Percentiles rank a stretch among this genome's conserved stretches.
These are phyloP conservation scores for Hyaloscypha bicolor DNA, from an alignment of 495 filamentous ascomycete species.

Conservation along the genomic window DNA sequence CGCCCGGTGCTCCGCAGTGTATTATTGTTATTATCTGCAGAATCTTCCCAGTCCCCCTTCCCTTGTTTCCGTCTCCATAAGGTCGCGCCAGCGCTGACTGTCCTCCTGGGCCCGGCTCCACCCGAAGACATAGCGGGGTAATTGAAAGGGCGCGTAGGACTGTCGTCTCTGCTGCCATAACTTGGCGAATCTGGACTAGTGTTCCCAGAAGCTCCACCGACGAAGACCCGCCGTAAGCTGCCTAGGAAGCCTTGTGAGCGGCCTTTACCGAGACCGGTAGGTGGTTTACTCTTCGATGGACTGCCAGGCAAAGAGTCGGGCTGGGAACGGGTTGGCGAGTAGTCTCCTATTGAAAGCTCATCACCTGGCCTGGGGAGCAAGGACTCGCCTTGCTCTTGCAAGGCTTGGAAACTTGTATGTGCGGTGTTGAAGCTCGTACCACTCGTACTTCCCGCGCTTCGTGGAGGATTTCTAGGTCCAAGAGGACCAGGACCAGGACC, in stretches of 20 bases:
- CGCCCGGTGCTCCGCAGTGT: background rate
- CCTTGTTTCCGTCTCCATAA: slow-evolving; percentile 63
- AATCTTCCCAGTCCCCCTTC: slow-evolving; percentile 56
- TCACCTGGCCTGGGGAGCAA: slow-evolving; percentile 50
- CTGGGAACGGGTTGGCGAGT: slow-evolving; percentile 50
- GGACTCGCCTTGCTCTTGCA: slow-evolving; percentile 67
- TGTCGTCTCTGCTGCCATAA: slow-evolving; percentile 9
- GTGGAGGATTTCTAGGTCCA: background rate
- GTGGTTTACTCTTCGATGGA: slow-evolving; percentile 44
- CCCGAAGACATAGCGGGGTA: background rate
- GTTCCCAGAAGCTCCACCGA: background rate
- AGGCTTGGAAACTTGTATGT: slow-evolving; percentile 57
- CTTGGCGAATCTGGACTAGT: background rate
- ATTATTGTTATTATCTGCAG: slow-evolving; percentile 4
- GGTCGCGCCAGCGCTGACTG: slow-evolving; percentile 46
- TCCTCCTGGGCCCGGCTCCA: slow-evolving; percentile 22
- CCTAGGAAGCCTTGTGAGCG: slow-evolving; percentile 47
- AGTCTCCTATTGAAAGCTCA: slow-evolving; percentile 44
- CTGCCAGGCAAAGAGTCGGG: slow-evolving; percentile 33
- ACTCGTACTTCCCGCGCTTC: slow-evolving; percentile 38
- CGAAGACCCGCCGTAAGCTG: slow-evolving; percentile 48
- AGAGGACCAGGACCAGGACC: background rate
- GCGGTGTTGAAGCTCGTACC: slow-evolving; percentile 72
- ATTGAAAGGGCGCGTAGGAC: slow-evolving; percentile 9
- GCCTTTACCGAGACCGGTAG: slow-evolving; percentile 1